phyloP scores from a whole-genome alignment of 2,329 filamentous ascomycete species.

The Phialophora chinensis region DNA sequence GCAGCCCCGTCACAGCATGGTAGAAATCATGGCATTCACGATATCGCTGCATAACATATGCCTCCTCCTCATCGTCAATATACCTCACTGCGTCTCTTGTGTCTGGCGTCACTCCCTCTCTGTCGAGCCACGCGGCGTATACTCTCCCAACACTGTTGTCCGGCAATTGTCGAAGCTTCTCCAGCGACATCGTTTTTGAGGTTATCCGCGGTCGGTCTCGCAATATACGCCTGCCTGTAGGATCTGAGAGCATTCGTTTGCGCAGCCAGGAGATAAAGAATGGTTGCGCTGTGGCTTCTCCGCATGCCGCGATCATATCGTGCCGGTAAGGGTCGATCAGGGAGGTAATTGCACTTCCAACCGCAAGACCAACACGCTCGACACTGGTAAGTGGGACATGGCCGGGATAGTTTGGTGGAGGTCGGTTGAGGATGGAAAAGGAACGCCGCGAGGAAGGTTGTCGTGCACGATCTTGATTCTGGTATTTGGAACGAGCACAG shows the following conservation, averaged over 20 bases:
- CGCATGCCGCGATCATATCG: slow-evolving; percentile 94
- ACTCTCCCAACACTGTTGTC: slow-evolving; percentile 76
- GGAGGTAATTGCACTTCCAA: slow-evolving; percentile 65
- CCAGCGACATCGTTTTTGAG: slow-evolving; percentile 70
- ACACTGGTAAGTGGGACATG: slow-evolving; percentile 84
- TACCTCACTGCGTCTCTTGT: slow-evolving; percentile 82
- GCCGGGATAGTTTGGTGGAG: slow-evolving; percentile 84
- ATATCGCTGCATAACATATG: slow-evolving; percentile 98
- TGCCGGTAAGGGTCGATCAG: slow-evolving; percentile 74
- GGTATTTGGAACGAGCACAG: slow-evolving; percentile 66
- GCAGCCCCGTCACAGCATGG: slow-evolving; percentile 89
- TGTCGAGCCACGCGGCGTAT: slow-evolving; percentile 90
- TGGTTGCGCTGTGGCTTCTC: slow-evolving; percentile 90
- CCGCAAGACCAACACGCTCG: slow-evolving; percentile 74
- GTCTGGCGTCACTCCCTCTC: slow-evolving; percentile 90
- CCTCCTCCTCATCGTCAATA: slow-evolving; percentile 93
- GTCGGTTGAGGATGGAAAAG: slow-evolving; percentile 86
- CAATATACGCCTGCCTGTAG: slow-evolving; percentile 88
- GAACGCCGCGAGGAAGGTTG: slow-evolving; percentile 44
- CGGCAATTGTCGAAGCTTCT: slow-evolving; percentile 73
- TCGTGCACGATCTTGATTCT: background rate
- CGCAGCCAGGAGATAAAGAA: slow-evolving; percentile 94
- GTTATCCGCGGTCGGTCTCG: slow-evolving; percentile 88
- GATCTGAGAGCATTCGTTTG: slow-evolving; percentile 82
- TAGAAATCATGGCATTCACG: slow-evolving; percentile 98